These are phyloP conservation scores for Linum tenue DNA, from an alignment of 345 rosid species.

Conservation along the genomic window DNA sequence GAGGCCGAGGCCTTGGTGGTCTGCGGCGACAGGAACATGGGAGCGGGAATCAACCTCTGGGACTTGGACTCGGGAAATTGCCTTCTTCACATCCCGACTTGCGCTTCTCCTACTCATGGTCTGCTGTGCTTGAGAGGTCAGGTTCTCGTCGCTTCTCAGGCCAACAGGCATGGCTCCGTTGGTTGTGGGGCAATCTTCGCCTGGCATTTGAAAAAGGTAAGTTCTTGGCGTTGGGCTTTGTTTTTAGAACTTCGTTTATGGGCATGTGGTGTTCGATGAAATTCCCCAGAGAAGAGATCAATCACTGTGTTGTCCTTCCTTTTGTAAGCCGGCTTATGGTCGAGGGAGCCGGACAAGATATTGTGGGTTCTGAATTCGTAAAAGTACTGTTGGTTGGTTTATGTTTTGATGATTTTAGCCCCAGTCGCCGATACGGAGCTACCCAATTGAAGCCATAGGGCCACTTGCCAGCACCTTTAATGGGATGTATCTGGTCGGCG, in stretches of 20 bases:
- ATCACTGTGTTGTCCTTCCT: too few species aligned
- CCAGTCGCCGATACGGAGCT: slow-evolving; percentile 33
- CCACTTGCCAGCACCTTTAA: slow-evolving; percentile 38
- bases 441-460: slow-evolving; percentile 44
- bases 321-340: too few species aligned
- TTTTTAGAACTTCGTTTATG: too few species aligned
- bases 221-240: too few species aligned
- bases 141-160: slow-evolving; percentile 41
- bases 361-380: too few species aligned
- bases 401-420: slow-evolving; percentile 23
- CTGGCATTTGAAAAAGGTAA: slow-evolving; percentile 43
- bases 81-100: slow-evolving; percentile 34
- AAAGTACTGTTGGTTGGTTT: neutral
- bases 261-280: too few species aligned
- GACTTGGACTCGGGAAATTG: slow-evolving; percentile 34
- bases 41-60: slow-evolving; percentile 30
- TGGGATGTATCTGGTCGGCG: slow-evolving; percentile 43
- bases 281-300: too few species aligned
- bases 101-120: slow-evolving; percentile 42
- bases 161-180: slow-evolving; percentile 34
- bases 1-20: slow-evolving; percentile 31
- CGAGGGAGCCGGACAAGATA: too few species aligned
- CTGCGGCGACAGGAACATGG: slow-evolving; percentile 34
- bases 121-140: slow-evolving; percentile 25
- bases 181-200: slow-evolving; percentile 37